phyloP scores from a whole-genome alignment of 2,329 filamentous ascomycete genomes.

The Arthrobotrys musiformis region DNA sequence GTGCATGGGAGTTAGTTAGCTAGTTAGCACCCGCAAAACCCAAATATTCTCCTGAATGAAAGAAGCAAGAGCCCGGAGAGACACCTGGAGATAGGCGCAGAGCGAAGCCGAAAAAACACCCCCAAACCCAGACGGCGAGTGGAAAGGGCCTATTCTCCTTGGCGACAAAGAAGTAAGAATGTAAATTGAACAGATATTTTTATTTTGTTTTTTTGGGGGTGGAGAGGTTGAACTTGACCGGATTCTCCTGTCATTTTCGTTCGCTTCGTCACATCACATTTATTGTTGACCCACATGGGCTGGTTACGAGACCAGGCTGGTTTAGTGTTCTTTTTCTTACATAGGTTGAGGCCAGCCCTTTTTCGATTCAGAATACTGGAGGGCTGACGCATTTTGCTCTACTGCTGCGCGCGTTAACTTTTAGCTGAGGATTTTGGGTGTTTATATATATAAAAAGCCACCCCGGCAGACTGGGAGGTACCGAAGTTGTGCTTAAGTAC shows the following conservation, averaged over 20 bases:
- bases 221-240: conserved; percentile 42
- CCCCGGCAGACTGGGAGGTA: not conserved
- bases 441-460: conserved; percentile 40
- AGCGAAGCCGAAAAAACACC: not conserved
- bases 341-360: too few species aligned
- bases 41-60: not conserved
- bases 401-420: too few species aligned
- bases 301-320: not conserved
- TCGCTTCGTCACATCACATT: conserved; percentile 50
- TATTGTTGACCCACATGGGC: conserved; percentile 37
- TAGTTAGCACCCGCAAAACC: not conserved
- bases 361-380: not conserved
- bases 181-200: not conserved
- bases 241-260: conserved; percentile 46
- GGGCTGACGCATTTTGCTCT: conserved; percentile 53
- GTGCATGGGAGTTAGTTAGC: too few species aligned
- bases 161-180: conserved; percentile 32
- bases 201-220: not conserved
- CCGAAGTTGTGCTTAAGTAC: not conserved
- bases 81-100: not conserved
- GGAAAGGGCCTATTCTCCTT: conserved; percentile 10
- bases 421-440: not conserved
- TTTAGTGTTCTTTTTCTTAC: not conserved
- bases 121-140: conserved; percentile 22
- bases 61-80: conserved; percentile 27